Conservation (phyloP, 108 stramenopile species). For the Cyclotella distinguenda region DNA sequence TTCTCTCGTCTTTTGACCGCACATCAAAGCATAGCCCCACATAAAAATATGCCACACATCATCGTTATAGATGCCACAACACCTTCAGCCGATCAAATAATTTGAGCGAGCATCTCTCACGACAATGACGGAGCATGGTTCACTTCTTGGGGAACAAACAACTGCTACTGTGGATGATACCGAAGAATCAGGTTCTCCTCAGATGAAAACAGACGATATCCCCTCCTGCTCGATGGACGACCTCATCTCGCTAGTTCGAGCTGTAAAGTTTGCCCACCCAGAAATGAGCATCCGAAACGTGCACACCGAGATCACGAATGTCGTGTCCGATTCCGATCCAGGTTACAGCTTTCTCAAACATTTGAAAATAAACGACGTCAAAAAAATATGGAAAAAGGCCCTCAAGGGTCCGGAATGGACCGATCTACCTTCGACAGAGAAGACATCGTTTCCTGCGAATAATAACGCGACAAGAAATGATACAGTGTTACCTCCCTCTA, state of each 20-base stretch:
- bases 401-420: slow-evolving; percentile 23
- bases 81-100: too few species aligned
- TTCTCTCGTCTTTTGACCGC: too few species aligned
- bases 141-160: too few species aligned
- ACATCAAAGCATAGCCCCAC: too few species aligned
- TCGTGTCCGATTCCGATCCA: slow-evolving; percentile 33
- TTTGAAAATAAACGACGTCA: slow-evolving; percentile 60
- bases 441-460: background rate
- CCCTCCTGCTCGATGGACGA: slow-evolving; percentile 45
- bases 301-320: slow-evolving; percentile 56
- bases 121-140: too few species aligned
- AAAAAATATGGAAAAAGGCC: slow-evolving; percentile 79
- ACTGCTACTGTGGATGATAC: too few species aligned
- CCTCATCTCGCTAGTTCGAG: slow-evolving; percentile 56
- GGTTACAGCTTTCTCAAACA: slow-evolving; percentile 40
- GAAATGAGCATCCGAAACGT: slow-evolving; percentile 55
- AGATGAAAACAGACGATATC: too few species aligned
- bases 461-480: background rate
- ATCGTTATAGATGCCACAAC: too few species aligned
- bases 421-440: background rate
- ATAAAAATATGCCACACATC: too few species aligned
- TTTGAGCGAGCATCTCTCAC: too few species aligned
- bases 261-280: slow-evolving; percentile 67
- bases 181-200: too few species aligned
- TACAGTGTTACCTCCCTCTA: background rate